These are phyloP conservation scores for Aspergillus saccharolyticus DNA, from an alignment of 495 filamentous ascomycete genomes.

Conservation along the genomic window DNA sequence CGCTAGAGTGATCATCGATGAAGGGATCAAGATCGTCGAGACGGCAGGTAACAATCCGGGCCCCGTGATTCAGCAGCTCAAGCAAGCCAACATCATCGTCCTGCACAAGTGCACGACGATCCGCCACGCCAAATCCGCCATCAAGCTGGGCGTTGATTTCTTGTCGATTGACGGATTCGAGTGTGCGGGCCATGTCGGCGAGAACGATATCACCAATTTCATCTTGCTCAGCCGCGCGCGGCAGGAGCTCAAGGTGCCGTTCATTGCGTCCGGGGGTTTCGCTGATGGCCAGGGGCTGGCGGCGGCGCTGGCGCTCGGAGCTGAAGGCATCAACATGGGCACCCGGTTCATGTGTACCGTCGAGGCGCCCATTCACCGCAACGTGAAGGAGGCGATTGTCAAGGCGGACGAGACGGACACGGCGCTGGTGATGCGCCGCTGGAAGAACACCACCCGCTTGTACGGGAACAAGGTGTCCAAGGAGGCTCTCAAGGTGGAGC, in stretches of 20 bases:
- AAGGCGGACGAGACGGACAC: slow-evolving; percentile 86
- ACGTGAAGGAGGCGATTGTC: slow-evolving; percentile 91
- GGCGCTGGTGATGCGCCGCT: slow-evolving; percentile 78
- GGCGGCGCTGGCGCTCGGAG: slow-evolving; percentile 84
- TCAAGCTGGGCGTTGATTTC: slow-evolving; percentile 96
- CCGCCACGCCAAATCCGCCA: slow-evolving; percentile 82
- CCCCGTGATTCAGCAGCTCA: slow-evolving; percentile 83
- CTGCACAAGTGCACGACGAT: slow-evolving; percentile 98
- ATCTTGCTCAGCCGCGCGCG: slow-evolving; percentile 83
- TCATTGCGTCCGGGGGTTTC: slow-evolving; percentile 94
- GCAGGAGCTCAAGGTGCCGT: slow-evolving; percentile 79
- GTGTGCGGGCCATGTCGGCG: slow-evolving; percentile 94
- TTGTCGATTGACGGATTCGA: slow-evolving; percentile 96
- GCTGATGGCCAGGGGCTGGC: slow-evolving; percentile 92
- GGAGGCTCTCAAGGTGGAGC: slow-evolving; percentile 76
- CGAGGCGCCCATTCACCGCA: slow-evolving; percentile 86
- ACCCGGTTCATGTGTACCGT: slow-evolving; percentile 92
- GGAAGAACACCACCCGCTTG: slow-evolving; percentile 87
- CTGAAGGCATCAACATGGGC: slow-evolving; percentile 93
- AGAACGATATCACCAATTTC: slow-evolving; percentile 96
- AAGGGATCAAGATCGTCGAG: slow-evolving; percentile 91
- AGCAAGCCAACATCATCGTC: slow-evolving; percentile 69
- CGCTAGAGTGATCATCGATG: slow-evolving; percentile 87
- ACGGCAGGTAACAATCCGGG: slow-evolving; percentile 94
- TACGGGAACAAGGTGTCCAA: slow-evolving; percentile 85